These are phyloP conservation scores for Cytospora mali DNA, from an alignment of 2,329 filamentous ascomycete species.

Conservation along the genomic window DNA sequence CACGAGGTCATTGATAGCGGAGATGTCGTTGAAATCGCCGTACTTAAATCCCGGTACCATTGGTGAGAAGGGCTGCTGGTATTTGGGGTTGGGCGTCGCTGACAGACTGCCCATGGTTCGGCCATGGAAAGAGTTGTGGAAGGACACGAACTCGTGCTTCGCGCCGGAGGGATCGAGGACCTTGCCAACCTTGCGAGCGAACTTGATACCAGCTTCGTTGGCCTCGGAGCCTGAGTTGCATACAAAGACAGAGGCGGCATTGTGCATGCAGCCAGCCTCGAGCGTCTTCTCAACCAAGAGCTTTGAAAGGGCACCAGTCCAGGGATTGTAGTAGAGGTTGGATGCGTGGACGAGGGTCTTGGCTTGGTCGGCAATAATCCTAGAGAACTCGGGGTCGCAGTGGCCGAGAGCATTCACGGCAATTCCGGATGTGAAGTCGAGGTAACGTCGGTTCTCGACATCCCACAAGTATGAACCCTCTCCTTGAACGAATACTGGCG, in stretches of 20 bases:
- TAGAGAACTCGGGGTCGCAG: conserved; percentile 76
- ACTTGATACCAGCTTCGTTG: conserved; percentile 97
- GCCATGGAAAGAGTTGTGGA: conserved; percentile 91
- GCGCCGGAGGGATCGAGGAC: conserved; percentile 67
- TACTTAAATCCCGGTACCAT: conserved; percentile 95
- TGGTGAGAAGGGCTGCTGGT: conserved; percentile 90
- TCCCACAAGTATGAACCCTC: conserved; percentile 90
- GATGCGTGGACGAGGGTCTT: conserved; percentile 86
- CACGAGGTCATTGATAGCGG: conserved; percentile 70
- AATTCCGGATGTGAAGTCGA: conserved; percentile 95
- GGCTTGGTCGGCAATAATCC: conserved; percentile 77
- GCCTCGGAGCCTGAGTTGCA: conserved; percentile 97
- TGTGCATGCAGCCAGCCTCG: conserved; percentile 79
- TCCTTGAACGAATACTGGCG: conserved; percentile 86
- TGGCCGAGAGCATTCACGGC: conserved; percentile 94
- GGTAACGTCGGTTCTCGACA: conserved; percentile 82
- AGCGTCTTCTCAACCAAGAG: conserved; percentile 80
- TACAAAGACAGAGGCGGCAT: conserved; percentile 80
- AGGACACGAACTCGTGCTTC: conserved; percentile 87
- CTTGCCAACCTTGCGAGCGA: conserved; percentile 89
- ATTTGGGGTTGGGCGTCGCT: conserved; percentile 97
- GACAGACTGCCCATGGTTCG: conserved; percentile 93
- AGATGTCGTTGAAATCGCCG: conserved; percentile 82
- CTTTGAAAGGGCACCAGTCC: conserved; percentile 88
- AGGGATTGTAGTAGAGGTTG: conserved; percentile 96